Conservation (phyloP, 371 early-diverging fungal genomes). For the Zopfochytrium polystomum region DNA sequence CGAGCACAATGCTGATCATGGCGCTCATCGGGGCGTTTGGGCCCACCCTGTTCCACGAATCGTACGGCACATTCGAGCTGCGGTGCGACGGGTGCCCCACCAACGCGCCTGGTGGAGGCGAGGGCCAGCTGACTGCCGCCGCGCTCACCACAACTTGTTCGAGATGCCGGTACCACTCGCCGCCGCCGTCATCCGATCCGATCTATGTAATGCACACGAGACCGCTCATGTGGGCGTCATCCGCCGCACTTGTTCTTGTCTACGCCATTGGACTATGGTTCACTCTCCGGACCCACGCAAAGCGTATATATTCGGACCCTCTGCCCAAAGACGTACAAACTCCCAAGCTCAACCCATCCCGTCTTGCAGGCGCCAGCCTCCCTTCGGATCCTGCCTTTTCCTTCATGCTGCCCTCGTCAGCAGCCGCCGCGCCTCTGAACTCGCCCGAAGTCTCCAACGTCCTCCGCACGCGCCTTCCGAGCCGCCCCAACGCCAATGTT, state of each 20-base stretch:
- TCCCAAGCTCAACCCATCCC: no score
- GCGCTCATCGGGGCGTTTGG: conserved; percentile 88
- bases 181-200: conserved; percentile 73
- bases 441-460: background rate
- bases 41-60: conserved; percentile 90
- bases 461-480: no score
- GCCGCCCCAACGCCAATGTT: no score
- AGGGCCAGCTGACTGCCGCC: background rate
- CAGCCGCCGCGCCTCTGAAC: background rate
- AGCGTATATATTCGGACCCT: conserved; percentile 70
- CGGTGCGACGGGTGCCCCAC: conserved; percentile 50
- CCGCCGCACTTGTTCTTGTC: conserved; percentile 75
- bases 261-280: conserved; percentile 92
- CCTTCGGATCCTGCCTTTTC: conserved; percentile 1
- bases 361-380: no score
- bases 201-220: conserved; percentile 77
- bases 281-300: conserved; percentile 86
- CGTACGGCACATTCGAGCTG: conserved; percentile 71
- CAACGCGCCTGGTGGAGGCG: background rate
- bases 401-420: conserved; percentile 4
- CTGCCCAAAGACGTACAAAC: conserved; percentile 26
- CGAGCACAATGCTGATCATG: conserved; percentile 92
- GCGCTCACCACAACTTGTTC: conserved; percentile 20
- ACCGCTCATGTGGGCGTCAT: conserved; percentile 88
- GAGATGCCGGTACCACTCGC: conserved; percentile 47